Evolutionary conservation across 2,329 filamentous ascomycete species (phyloP), one percentile per base, ranked within the genome.

Genomic region (Colletotrichum sp.): DNA sequence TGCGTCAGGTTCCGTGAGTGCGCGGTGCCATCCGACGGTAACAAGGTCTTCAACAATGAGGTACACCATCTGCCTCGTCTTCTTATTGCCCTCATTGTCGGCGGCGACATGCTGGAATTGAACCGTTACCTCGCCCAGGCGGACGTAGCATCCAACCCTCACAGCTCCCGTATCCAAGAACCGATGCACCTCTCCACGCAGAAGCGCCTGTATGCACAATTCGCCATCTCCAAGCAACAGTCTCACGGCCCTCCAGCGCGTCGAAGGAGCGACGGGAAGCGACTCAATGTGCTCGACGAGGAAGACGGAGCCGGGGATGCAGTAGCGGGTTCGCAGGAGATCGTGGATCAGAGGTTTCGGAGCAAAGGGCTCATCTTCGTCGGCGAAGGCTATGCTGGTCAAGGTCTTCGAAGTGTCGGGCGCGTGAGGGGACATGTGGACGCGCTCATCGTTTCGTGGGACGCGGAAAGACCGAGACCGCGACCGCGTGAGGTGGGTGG

Each of bases 171-270:
- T 78, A 54, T 88, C 84, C 11, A 89, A 82, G n/a, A 88, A 84
- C 6, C 84, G 82, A 65, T 90, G 88, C 80, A 88, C 83, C 61
- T 84, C 83, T 2, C 83, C 80, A 8, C 80, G 79, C 55, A 90
- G 78, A 9, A 91, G 79, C 0, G 87, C 88, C 78, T 91, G 89
- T n/a, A 91, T 83, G 75, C 87, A 90, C 5, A 90, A 78, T 76
- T 87, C 83, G 2, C 89, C 88, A 75, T 91, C 89, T 47, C 88
- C 86, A 0, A 91, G 83, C 0, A 90, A 68, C 13, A 91, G 76
- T 3, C 88, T 83, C 1, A 90, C 77, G 3, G 83, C 81, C 36
- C 87, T 86, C 83, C 86, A 86, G 78, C 82, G 78, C 18, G 75
- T 77, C 29, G 81, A 81, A 15, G 65, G 75, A 2, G 85, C 82